phyloP scores from a whole-genome alignment of 768 basidiomycete species.

The Boletus huronensis region DNA sequence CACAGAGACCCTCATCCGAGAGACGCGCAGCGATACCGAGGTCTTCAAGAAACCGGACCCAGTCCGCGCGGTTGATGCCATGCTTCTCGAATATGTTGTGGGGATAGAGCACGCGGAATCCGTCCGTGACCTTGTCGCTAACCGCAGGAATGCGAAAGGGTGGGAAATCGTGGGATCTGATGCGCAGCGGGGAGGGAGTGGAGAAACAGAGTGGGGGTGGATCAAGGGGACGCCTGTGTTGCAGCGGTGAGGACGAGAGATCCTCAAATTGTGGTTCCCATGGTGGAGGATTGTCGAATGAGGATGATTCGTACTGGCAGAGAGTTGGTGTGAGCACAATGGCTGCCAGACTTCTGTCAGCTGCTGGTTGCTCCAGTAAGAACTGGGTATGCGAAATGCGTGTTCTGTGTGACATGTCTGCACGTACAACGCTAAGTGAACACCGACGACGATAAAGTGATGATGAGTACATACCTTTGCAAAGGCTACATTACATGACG shows the following conservation, averaged over 20 bases:
- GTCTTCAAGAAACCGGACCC: constrained; percentile 31
- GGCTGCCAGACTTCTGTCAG: not conserved
- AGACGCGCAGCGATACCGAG: constrained; percentile 28
- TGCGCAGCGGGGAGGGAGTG: constrained; percentile 23
- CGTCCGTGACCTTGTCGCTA: constrained; percentile 20
- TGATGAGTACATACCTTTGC: not conserved
- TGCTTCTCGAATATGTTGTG: constrained; percentile 24
- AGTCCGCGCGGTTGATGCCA: constrained; percentile 26
- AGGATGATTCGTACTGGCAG: not conserved
- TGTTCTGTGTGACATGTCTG: constrained; percentile 6
- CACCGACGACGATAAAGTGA: not conserved
- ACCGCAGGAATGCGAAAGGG: constrained; percentile 25
- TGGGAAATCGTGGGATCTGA: constrained; percentile 27
- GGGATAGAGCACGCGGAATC: constrained; percentile 29
- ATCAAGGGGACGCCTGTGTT: constrained; percentile 24
- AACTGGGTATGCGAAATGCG: not conserved
- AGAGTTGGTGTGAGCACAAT: not conserved
- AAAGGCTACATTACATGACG: constrained; percentile 4
- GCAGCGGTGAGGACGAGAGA: not conserved
- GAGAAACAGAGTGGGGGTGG: constrained; percentile 33
- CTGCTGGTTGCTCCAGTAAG: not conserved
- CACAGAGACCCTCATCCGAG: constrained; percentile 18
- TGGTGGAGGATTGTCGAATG: constrained; percentile 18
- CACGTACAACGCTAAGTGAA: not conserved
- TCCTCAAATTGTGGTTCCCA: constrained; percentile 31